Base-by-base conservation (phyloP, 2,329 filamentous ascomycete species). In the Zymoseptoria pseudotritici region DNA sequence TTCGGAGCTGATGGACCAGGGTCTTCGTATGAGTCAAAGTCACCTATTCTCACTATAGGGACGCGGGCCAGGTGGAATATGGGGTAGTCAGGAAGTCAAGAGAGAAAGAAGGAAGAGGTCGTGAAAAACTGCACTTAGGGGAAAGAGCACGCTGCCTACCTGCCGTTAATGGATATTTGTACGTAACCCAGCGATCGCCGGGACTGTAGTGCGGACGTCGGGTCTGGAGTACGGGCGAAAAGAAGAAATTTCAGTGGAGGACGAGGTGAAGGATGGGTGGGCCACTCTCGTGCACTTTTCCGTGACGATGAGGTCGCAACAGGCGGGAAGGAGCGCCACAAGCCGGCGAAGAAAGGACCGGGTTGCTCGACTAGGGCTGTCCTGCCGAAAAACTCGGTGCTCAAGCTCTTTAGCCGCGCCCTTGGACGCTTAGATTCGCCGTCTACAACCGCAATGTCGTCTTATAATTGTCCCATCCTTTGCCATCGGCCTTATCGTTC, bases 141-240 rank as follows among this genome's bases (percentile, higher is more conserved):
- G 52, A 26, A 24, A 17, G 22, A 29, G 10, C n/a, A 26, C 11
- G 17, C 22, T 26, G 22, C 52, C 52, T 24, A 53, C 20, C 52
- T 53, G 52, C 52, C 52, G 21, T 53, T 53, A 29, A 53, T 24
- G 22, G 52, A 53, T 53, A 53, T 53, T 53, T 26, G 29, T 53
- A 53, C 52, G 52, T 53, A 31, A 53, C 36, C 36, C 36, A 46
- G 11, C 36, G 22, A 26, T 24, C n/a, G 11, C 20, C 29, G 13
- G 21, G 52, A n/a, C 22, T 52, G 50, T 52, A 21, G 50, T 52
- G 50, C 50, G 22, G 50, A 52, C 20, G 20, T 21, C 22, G 50
- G 50, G 20, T 21, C 50, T 21, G 20, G 20, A 24, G 20, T 52
- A 52, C 22, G 50, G 50, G 22, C 22, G 50, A 21, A 19, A 21